Conservation (phyloP, 192 early-diverging fungal genomes). For the Entophlyctis luteolus region DNA sequence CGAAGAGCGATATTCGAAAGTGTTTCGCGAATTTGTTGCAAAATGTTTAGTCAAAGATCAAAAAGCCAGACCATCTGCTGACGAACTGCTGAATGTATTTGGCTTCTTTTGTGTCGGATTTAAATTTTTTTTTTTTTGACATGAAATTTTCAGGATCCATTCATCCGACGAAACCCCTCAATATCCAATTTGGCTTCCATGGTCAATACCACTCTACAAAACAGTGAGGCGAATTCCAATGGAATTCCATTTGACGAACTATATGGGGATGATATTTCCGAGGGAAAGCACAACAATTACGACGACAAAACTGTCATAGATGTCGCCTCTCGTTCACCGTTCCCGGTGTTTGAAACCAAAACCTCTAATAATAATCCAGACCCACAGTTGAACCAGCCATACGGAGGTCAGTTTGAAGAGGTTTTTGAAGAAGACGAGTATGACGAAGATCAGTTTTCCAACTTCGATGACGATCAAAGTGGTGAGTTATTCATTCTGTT, state of each 20-base stretch:
- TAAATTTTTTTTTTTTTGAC: not conserved
- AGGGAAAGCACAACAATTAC: not conserved
- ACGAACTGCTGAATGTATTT: constrained; percentile 42
- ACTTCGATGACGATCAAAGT: constrained; percentile 3
- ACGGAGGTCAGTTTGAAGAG: not conserved
- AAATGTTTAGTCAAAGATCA: constrained; percentile 59
- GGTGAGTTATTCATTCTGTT: not conserved
- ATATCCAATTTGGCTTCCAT: not conserved
- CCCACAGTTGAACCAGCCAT: not conserved
- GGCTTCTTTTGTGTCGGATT: not conserved
- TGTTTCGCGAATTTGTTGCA: constrained; percentile 52
- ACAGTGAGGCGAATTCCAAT: not conserved
- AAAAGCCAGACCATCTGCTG: constrained; percentile 43
- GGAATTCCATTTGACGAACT: not conserved
- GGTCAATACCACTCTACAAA: not conserved
- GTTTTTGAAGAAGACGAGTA: too few relatives aligned
- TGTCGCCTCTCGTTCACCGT: not conserved
- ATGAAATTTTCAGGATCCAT: constrained; percentile 37
- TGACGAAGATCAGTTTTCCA: constrained; percentile 21
- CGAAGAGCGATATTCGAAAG: constrained; percentile 38
- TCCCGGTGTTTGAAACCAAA: not conserved
- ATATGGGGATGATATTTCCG: constrained; percentile 5
- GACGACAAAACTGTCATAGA: not conserved
- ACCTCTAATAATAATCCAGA: not conserved
- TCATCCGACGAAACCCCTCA: constrained; percentile 32